These are phyloP conservation scores for Hirsutella minnesotensis DNA, from an alignment of 2,329 filamentous ascomycete genomes.

Conservation along the genomic window DNA sequence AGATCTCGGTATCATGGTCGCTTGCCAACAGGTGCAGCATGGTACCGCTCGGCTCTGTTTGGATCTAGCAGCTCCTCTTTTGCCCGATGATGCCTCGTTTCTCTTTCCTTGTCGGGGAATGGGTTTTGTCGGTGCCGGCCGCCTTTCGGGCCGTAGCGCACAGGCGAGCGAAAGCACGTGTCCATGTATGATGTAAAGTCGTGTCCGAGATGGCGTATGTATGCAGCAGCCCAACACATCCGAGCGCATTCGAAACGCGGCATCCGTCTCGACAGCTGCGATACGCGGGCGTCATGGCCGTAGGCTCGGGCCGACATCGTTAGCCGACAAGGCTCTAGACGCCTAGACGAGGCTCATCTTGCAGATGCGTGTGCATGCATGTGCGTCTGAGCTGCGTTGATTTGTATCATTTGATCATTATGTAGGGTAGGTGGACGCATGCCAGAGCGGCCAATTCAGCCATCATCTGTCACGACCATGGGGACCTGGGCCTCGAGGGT, in stretches of 20 bases:
- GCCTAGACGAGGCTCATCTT: no score
- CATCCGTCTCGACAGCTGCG: no score
- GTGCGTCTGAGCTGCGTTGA: background rate
- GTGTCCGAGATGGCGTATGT: no score
- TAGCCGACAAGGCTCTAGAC: background rate
- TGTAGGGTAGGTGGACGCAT: background rate
- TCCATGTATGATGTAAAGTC: no score
- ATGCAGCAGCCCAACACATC: no score
- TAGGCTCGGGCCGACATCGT: background rate
- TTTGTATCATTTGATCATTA: background rate
- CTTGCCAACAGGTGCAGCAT: background rate
- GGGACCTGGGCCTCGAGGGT: no score
- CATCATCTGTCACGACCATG: no score
- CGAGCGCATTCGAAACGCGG: no score
- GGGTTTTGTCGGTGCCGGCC: background rate
- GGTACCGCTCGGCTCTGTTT: background rate
- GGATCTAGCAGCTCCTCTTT: background rate
- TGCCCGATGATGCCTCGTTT: background rate
- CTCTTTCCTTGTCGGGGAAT: background rate
- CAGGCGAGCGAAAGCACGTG: no score
- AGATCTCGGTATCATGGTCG: background rate
- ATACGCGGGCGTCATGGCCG: no score
- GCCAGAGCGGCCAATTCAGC: background rate
- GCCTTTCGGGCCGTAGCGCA: background rate
- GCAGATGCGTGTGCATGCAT: background rate